Percentiles rank a stretch among this genome's conserved stretches.
phyloP scores from a whole-genome alignment of 108 stramenopile genomes.

The Fistulifera solaris region DNA sequence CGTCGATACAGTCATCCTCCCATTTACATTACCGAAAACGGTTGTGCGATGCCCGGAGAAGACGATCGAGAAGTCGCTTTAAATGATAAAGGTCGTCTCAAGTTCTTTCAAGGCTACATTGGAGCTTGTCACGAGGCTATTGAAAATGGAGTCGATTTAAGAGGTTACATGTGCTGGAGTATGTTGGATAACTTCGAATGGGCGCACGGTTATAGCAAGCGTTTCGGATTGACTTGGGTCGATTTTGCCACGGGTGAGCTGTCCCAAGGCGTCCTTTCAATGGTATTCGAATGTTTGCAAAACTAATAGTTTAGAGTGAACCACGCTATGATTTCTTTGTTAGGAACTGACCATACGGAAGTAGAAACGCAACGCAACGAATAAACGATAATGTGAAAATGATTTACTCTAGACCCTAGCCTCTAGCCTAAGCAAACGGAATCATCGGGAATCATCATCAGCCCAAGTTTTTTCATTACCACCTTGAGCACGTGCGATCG shows the following conservation, averaged over 20 bases:
- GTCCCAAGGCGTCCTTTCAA: slow-evolving; percentile 64
- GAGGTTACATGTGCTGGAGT: slow-evolving; percentile 92
- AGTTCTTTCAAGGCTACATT: slow-evolving; percentile 55
- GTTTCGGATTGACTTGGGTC: slow-evolving; percentile 86
- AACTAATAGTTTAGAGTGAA: too few relatives aligned
- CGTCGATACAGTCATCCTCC: slow-evolving; percentile 46
- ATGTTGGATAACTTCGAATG: slow-evolving; percentile 95
- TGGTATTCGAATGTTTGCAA: slow-evolving; percentile 38
- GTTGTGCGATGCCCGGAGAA: slow-evolving; percentile 43
- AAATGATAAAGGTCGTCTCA: slow-evolving; percentile 37
- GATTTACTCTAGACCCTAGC: too few relatives aligned
- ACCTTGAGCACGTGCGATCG: too few relatives aligned
- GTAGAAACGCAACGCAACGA: too few relatives aligned
- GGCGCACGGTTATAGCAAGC: slow-evolving; percentile 75
- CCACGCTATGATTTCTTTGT: too few relatives aligned
- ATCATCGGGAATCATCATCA: too few relatives aligned
- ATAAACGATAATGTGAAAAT: too few relatives aligned
- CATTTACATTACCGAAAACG: slow-evolving; percentile 78
- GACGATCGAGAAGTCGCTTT: slow-evolving; percentile 44
- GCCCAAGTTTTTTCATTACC: too few relatives aligned
- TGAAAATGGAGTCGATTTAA: slow-evolving; percentile 56
- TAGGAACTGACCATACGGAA: too few relatives aligned
- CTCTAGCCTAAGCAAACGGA: too few relatives aligned
- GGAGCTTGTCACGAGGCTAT: slow-evolving; percentile 62
- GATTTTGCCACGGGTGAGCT: slow-evolving; percentile 78